phyloP scores from a whole-genome alignment of 2,329 filamentous ascomycete species.

The Ilyonectria sp. region DNA sequence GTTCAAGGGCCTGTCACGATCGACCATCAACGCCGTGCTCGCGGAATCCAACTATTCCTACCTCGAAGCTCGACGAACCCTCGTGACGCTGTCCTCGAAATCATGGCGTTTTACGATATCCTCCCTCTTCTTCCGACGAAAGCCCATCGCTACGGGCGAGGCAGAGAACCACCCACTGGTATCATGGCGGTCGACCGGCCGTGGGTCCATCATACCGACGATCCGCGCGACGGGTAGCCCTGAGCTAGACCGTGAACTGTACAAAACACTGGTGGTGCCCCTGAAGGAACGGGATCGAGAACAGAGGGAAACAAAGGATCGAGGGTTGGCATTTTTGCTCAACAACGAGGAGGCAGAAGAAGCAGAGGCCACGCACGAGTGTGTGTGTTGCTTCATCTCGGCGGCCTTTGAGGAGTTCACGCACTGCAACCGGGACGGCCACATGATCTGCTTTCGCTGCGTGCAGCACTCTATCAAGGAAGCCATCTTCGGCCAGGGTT shows the following conservation, averaged over 20 bases:
- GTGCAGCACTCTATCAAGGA: conserved; percentile 87
- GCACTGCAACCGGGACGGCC: conserved; percentile 77
- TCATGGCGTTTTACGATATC: conserved; percentile 85
- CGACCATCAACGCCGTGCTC: conserved; percentile 83
- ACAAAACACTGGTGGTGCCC: conserved; percentile 69
- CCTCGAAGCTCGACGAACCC: conserved; percentile 77
- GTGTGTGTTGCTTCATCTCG: conserved; percentile 83
- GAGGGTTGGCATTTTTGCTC: conserved; percentile 65
- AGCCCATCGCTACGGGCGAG: conserved; percentile 66
- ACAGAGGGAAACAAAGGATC: conserved; percentile 67
- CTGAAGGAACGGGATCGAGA: conserved; percentile 61
- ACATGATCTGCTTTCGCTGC: conserved; percentile 86
- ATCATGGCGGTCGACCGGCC: conserved; percentile 70
- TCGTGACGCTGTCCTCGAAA: conserved; percentile 78
- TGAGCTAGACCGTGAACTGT: conserved; percentile 76
- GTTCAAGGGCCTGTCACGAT: conserved; percentile 81
- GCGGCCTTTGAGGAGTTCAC: conserved; percentile 82
- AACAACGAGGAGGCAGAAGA: conserved; percentile 74
- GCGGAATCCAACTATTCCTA: conserved; percentile 88
- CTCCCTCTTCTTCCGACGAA: conserved; percentile 78
- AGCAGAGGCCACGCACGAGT: conserved; percentile 74
- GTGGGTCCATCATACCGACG: conserved; percentile 71
- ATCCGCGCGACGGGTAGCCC: conserved; percentile 77
- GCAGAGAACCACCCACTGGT: conserved; percentile 75
- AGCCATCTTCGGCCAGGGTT: conserved; percentile 93